A percentile compares a stretch with the other conserved stretches of the same genome.
Conservation (phyloP, 257 asterid species). For the Verbascum thapsus region DNA sequence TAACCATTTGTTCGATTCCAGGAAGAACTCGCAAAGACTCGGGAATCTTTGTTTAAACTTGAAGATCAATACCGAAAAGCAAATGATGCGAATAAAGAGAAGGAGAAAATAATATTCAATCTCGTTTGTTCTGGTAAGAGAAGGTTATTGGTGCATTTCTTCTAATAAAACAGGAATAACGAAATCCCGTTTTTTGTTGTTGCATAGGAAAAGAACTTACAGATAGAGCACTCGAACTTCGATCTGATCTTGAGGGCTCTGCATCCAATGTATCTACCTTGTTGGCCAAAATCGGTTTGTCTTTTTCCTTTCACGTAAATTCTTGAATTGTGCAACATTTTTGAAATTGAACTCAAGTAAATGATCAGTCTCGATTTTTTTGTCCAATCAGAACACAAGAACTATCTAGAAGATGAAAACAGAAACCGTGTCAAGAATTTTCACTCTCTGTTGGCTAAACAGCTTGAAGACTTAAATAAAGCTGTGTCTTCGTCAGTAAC, state of each 20-base stretch:
- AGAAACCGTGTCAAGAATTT: conserved; percentile 37
- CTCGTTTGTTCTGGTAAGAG: conserved; percentile 42
- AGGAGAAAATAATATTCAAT: conserved; percentile 41
- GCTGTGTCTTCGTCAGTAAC: conserved; percentile 40
- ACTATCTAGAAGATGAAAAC: conserved; percentile 45
- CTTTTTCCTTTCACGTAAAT: background rate
- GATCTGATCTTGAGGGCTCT: conserved; percentile 47
- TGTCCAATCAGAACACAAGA: conserved; percentile 46
- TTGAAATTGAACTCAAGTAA: background rate
- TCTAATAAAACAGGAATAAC: too few relatives aligned
- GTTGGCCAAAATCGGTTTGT: conserved; percentile 41
- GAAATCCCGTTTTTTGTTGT: background rate
- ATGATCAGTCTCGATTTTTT: background rate
- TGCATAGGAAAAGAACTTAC: conserved; percentile 43
- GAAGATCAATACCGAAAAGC: conserved; percentile 41
- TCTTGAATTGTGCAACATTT: background rate
- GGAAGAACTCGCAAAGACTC: conserved; percentile 45
- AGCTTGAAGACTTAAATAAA: conserved; percentile 46
- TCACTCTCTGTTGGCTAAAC: conserved; percentile 43
- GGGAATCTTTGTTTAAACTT: conserved; percentile 42
- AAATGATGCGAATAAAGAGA: conserved; percentile 40
- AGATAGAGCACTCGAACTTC: conserved; percentile 51
- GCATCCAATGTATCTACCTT: conserved; percentile 44
- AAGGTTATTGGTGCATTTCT: too few relatives aligned
- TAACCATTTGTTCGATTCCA: conserved; percentile 29